Percentiles rank a stretch among this genome's conserved stretches.
Evolutionary conservation across 208 protist species (phyloP).

Genomic region (Blastocrithidia nonstop): DNA sequence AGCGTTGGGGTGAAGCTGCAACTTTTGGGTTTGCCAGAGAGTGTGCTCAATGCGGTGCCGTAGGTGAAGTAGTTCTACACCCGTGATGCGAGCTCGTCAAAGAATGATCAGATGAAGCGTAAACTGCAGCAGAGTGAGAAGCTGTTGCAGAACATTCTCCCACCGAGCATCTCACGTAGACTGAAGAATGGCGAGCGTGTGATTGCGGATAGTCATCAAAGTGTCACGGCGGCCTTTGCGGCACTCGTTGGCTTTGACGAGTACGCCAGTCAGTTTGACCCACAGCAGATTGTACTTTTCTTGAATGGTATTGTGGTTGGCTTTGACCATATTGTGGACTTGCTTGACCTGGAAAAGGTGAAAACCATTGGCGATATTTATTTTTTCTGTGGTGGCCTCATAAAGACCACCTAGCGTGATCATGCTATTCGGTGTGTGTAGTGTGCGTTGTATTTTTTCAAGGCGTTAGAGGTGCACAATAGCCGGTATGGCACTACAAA

Average conservation of each 20-base stretch:
- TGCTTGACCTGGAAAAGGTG: constrained; percentile 32
- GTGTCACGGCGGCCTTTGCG: constrained; percentile 25
- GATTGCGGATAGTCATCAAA: constrained; percentile 19
- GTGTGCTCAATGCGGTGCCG: constrained; percentile 12
- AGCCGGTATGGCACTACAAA: constrained; percentile 15
- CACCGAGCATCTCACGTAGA: constrained; percentile 16
- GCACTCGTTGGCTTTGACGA: constrained; percentile 25
- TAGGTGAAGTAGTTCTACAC: constrained; percentile 21
- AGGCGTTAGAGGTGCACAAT: constrained; percentile 20
- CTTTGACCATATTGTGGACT: constrained; percentile 27
- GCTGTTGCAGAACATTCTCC: constrained; percentile 35
- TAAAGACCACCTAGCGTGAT: constrained; percentile 14
- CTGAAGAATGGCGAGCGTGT: constrained; percentile 28
- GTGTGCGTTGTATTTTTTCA: constrained; percentile 16
- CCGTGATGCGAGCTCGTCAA: constrained; percentile 6
- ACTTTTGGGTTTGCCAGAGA: constrained; percentile 9
- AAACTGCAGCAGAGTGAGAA: constrained; percentile 21
- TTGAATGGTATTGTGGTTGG: constrained; percentile 21
- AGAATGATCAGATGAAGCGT: constrained; percentile 25
- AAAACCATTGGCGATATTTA: constrained; percentile 44
- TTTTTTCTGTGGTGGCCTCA: constrained; percentile 27
- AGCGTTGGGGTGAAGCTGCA: constrained; percentile 12
- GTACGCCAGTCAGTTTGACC: constrained; percentile 6
- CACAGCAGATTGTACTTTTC: constrained; percentile 16
- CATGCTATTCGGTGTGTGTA: constrained; percentile 19